Conservation (phyloP, 2,329 filamentous ascomycete species). For the Trichothecium sympodiale region DNA sequence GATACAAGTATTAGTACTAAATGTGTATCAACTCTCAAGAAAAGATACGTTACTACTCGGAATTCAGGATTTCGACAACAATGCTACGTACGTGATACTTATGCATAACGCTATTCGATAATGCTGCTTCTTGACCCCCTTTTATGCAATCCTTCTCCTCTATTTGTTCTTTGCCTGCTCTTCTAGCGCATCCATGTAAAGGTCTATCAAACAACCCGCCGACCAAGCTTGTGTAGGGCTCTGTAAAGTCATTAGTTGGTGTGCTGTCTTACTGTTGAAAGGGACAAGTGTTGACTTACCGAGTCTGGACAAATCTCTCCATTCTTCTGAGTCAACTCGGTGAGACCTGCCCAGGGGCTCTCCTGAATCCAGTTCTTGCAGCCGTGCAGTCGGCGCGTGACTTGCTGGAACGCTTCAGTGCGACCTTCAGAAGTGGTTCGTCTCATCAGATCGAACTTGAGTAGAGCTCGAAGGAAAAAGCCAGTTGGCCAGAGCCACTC, state of each 20-base stretch:
- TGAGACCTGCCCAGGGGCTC: slow-evolving; percentile 79
- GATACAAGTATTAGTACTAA: no score
- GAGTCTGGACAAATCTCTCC: slow-evolving; percentile 80
- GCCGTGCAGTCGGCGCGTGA: slow-evolving; percentile 68
- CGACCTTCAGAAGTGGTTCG: slow-evolving; percentile 49
- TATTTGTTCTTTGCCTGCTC: slow-evolving; percentile 24
- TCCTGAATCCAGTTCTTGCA: slow-evolving; percentile 77
- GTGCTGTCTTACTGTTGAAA: background rate
- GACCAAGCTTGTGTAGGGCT: slow-evolving; percentile 96
- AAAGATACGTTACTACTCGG: no score
- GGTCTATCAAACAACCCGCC: slow-evolving; percentile 82
- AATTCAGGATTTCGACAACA: no score
- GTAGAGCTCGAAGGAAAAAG: slow-evolving; percentile 82
- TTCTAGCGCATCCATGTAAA: slow-evolving; percentile 81
- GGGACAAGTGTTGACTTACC: slow-evolving; percentile 39
- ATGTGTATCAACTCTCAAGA: no score
- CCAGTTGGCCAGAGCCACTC: slow-evolving; percentile 98
- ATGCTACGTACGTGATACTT: no score
- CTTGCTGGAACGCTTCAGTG: slow-evolving; percentile 87
- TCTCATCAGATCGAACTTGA: slow-evolving; percentile 78
- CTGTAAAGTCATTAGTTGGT: slow-evolving; percentile 26
- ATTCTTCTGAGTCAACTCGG: slow-evolving; percentile 85
- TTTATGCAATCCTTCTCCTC: background rate
- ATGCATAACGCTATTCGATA: no score
- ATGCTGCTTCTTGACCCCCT: background rate